A percentile compares a stretch with the other conserved stretches of the same genome.
Evolutionary conservation across 148 eudicot genomes (phyloP).

Genomic region (Arbutus unedo): DNA sequence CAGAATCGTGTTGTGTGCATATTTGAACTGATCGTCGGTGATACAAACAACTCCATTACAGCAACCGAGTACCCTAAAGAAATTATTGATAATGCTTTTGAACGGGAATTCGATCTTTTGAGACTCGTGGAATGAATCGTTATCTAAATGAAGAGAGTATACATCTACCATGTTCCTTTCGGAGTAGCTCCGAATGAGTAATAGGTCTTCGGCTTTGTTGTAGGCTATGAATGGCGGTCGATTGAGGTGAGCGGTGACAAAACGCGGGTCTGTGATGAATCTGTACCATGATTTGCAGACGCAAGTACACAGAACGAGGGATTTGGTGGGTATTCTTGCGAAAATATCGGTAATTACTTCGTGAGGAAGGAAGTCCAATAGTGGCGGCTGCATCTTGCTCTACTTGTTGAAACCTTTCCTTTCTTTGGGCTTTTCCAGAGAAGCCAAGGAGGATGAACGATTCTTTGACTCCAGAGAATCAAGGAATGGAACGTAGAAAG

Average conservation of each 20-base stretch:
- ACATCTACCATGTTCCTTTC: slow-evolving; percentile 4
- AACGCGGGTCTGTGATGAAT: not conserved
- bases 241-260: not conserved
- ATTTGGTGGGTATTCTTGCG: slow-evolving; percentile 7
- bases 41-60: slow-evolving; percentile 36
- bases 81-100: not conserved
- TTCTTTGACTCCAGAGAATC: too few species aligned
- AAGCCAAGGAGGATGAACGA: too few species aligned
- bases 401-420: too few species aligned
- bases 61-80: slow-evolving; percentile 25
- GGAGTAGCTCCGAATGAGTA: not conserved
- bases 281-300: not conserved
- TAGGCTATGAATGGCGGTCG: not conserved
- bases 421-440: too few species aligned
- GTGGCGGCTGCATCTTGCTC: too few species aligned
- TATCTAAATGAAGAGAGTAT: not conserved
- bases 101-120: slow-evolving; percentile 16
- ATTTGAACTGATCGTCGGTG: slow-evolving; percentile 15
- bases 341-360: slow-evolving; percentile 5
- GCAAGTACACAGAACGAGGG: not conserved
- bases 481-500: too few species aligned
- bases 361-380: not conserved
- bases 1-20: slow-evolving; percentile 2
- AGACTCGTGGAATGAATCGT: not conserved
- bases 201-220: not conserved